Conservation (phyloP, 306 rosid genomes). For the Rosa multiflora region DNA sequence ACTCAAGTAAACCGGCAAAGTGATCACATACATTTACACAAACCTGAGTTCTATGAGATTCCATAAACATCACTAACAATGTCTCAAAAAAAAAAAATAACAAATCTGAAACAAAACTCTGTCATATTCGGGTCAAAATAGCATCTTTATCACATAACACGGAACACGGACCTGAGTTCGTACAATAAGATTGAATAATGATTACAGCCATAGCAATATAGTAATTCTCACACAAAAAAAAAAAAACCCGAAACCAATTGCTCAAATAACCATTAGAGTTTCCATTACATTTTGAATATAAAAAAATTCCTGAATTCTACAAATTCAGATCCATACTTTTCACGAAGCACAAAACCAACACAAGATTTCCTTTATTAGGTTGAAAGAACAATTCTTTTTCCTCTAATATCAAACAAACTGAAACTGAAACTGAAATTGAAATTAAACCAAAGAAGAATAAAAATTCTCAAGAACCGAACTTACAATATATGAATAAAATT, state of each 20-base stretch:
- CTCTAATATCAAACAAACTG: background rate
- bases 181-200: background rate
- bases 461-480: background rate
- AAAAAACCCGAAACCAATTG: background rate
- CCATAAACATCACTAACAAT: background rate
- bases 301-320: background rate
- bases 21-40: background rate
- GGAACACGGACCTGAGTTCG: too few relatives aligned
- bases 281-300: background rate
- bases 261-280: background rate
- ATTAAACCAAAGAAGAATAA: background rate
- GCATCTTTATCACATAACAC: too few relatives aligned
- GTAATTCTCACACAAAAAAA: background rate
- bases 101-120: background rate
- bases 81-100: background rate
- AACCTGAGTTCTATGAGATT: too few relatives aligned
- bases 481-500: background rate
- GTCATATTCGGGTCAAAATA: background rate
- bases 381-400: too few relatives aligned
- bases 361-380: too few relatives aligned
- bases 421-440: background rate
- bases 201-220: background rate
- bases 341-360: too few relatives aligned
- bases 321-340: background rate
- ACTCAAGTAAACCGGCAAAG: too few relatives aligned